These are phyloP conservation scores for Neonectria ditissima DNA, from an alignment of 2,329 filamentous ascomycete species.

Conservation along the genomic window DNA sequence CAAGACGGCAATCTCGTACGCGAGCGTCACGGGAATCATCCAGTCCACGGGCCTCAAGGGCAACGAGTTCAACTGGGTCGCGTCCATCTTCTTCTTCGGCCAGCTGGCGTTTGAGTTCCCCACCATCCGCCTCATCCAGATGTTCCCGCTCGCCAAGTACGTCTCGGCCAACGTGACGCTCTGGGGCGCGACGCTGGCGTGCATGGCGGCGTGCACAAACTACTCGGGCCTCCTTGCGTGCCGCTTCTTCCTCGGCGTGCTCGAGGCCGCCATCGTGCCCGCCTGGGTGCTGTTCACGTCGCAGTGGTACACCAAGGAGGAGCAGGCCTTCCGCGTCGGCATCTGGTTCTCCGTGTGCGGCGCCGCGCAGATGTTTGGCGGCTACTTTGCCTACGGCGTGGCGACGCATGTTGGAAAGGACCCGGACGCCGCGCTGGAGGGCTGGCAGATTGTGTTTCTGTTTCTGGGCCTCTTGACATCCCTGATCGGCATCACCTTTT, in stretches of 20 bases:
- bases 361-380: slow-evolving; percentile 37
- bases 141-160: slow-evolving; percentile 54
- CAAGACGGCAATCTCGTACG: slow-evolving; percentile 43
- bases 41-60: slow-evolving; percentile 51
- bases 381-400: slow-evolving; percentile 39
- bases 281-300: slow-evolving; percentile 37
- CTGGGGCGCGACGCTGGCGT: slow-evolving; percentile 46
- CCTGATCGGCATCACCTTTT: slow-evolving; percentile 23
- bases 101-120: slow-evolving; percentile 54
- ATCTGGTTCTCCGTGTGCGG: slow-evolving; percentile 40
- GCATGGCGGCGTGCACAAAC: slow-evolving; percentile 32
- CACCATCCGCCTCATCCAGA: slow-evolving; percentile 52
- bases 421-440: slow-evolving; percentile 17
- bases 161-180: slow-evolving; percentile 51
- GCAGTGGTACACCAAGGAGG: slow-evolving; percentile 39
- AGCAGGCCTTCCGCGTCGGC: slow-evolving; percentile 36
- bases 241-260: slow-evolving; percentile 32
- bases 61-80: slow-evolving; percentile 57
- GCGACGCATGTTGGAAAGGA: slow-evolving; percentile 34
- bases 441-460: slow-evolving; percentile 34
- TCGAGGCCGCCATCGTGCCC: slow-evolving; percentile 30
- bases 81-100: slow-evolving; percentile 48
- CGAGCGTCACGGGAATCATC: slow-evolving; percentile 41
- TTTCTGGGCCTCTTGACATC: slow-evolving; percentile 29
- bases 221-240: slow-evolving; percentile 30